Percentiles rank a stretch among this genome's conserved stretches.
Conservation (phyloP, 495 filamentous ascomycete genomes). For the Astrocystis sublimbata region DNA sequence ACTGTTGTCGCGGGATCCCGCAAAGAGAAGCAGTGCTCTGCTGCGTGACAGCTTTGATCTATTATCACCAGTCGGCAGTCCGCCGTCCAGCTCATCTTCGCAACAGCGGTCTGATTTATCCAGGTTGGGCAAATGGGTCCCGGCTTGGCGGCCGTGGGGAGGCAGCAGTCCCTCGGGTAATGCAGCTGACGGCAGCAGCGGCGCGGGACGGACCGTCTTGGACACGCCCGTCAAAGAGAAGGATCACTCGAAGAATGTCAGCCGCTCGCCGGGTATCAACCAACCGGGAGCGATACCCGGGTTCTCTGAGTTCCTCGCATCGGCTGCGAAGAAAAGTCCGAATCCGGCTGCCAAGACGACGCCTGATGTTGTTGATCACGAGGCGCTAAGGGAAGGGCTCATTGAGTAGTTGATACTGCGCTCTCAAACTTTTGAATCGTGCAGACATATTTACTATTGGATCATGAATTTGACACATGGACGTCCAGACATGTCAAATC, state of each 20-base stretch:
- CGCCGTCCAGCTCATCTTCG: conserved; percentile 21
- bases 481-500: no score
- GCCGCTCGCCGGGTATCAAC: conserved; percentile 53
- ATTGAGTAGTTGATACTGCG: conserved; percentile 22
- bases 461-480: no score
- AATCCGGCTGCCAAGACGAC: conserved; percentile 42
- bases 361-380: conserved; percentile 41
- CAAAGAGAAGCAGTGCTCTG: conserved; percentile 40
- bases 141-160: conserved; percentile 52
- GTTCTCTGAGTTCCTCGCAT: conserved; percentile 44
- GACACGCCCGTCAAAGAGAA: conserved; percentile 17
- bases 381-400: conserved; percentile 46
- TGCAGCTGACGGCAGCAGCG: conserved; percentile 11
- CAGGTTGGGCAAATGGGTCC: conserved; percentile 43
- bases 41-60: conserved; percentile 40
- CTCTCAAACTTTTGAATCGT: no score
- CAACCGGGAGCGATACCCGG: conserved; percentile 55
- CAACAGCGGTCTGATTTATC: conserved; percentile 27
- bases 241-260: conserved; percentile 16
- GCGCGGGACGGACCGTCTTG: background rate
- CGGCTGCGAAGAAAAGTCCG: conserved; percentile 40
- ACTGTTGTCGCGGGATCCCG: conserved; percentile 34
- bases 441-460: no score
- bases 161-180: conserved; percentile 22
- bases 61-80: conserved; percentile 32